Evolutionary conservation across 192 early-diverging fungal species (phyloP), one percentile per base, ranked within the genome.

Genomic region (Umbelopsis sp.): DNA sequence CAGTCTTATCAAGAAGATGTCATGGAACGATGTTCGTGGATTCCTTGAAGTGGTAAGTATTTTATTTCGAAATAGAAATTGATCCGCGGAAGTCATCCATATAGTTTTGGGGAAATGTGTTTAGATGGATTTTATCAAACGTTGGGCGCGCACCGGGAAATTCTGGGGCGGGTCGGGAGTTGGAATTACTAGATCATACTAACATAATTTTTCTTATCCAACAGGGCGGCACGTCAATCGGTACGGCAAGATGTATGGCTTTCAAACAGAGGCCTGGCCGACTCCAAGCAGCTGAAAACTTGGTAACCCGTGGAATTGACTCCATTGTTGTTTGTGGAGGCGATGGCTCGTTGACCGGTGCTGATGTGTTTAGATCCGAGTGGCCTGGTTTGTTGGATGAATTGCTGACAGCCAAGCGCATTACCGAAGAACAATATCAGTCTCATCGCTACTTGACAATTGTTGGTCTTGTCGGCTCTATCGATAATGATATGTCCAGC

Each of bases 281-380:
- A 16, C 88, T 96, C 65, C 78, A 80, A 49, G 93, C 90, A 4
- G 94, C 92, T 5, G 84, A 82, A 45, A 96, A 99, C 67, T 82
- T 99, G 79, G 89, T 99, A 71, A 89, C 87, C 68, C 87, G 92
- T 70, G 96, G 95, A 22, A 99, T 99, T 66, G 96, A 99, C 71
- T 92, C 97, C 21, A 81, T 99, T 51, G 86, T 99, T 75, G 94
- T 99, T 7, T 93, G 94, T 82, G 97, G 97, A 68, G 97, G 97
- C 71, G 97, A 99, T 73, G 97, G 97, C 10, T 96, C 95, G 9
- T 86, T 99, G 69, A 99, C 97, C 2, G 97, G 97, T 65, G 97
- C 97, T 0, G 95, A 99, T 78, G 77, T 86, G 50, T 88, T 99
- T 77, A 86, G 97, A 22, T 81, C 89, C 16, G 97, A 99, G 81